These are phyloP conservation scores for Microsporum audouinii DNA, from an alignment of 2,329 filamentous ascomycete genomes.

Conservation along the genomic window DNA sequence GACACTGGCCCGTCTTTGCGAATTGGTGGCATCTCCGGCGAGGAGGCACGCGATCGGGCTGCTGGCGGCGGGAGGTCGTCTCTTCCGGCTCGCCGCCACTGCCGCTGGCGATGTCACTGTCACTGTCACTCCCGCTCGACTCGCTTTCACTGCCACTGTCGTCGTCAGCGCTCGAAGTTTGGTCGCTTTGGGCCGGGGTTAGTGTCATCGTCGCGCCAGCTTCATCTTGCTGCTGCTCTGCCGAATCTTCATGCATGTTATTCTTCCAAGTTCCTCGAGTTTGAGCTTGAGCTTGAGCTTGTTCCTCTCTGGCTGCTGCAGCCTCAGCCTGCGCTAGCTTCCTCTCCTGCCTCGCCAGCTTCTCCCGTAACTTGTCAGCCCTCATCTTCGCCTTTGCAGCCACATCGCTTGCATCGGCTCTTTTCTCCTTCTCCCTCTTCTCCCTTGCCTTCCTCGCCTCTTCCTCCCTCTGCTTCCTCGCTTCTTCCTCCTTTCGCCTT, in stretches of 20 bases:
- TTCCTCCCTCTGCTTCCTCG: constrained; percentile 28
- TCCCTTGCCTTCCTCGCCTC: constrained; percentile 17
- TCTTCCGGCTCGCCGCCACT: constrained; percentile 28
- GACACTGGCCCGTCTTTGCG: constrained; percentile 32
- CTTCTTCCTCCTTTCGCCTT: constrained; percentile 20
- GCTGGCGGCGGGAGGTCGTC: constrained; percentile 29
- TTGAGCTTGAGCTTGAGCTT: neutral
- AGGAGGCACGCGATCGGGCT: constrained; percentile 29
- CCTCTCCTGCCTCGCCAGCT: constrained; percentile 55
- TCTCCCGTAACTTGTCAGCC: constrained; percentile 33
- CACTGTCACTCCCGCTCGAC: neutral
- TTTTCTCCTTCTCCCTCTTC: constrained; percentile 18
- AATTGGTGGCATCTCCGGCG: constrained; percentile 31
- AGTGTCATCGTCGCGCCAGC: neutral
- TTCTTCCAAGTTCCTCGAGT: neutral
- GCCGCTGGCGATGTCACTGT: neutral
- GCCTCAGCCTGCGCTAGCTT: constrained; percentile 35
- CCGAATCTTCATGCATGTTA: too few relatives aligned
- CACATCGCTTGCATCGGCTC: constrained; percentile 22
- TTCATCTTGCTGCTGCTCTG: neutral
- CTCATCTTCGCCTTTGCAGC: constrained; percentile 29
- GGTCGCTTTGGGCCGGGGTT: constrained; percentile 25
- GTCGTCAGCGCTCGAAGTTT: constrained; percentile 17
- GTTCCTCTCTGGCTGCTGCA: constrained; percentile 7
- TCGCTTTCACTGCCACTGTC: neutral